Evolutionary conservation across 257 asterid genomes (phyloP), one percentile per base, ranked within the genome.

Genomic region (Solanum piurae): DNA sequence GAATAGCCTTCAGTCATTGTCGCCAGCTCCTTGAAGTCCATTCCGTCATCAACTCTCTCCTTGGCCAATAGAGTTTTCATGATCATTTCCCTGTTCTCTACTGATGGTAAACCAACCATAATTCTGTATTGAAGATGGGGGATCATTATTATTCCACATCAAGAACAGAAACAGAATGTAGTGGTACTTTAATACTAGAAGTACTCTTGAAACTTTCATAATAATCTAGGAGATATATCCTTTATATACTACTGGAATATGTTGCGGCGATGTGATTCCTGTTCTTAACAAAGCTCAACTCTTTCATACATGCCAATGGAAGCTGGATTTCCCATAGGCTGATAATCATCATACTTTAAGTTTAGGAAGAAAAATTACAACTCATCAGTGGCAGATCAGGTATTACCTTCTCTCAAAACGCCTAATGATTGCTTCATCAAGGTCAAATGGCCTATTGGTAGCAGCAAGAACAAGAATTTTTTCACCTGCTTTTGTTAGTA

Each of bases 401-500:
- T 9, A 71, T 16, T 89, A 96, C 98, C 99, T 94, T 93, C 99
- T 91, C 91, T 96, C 97, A 46, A 96, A 95, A 85, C 97, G 98
- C 91, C 99, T 90, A 42, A 96, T 96, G 89, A 95, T 94, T 86
- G 98, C 99, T 91, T 96, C 98, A 86, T 96, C 99, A 3, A 96
- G 98, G 92, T 96, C 99, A 88, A 96, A 95, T 40, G 99, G 98
- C 86, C 99, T 86, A 89, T 96, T 96, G 18, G 99, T 96, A 49
- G 99, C 99, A 75, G 98, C 98, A 60, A 96, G 98, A 87, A 96
- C 99, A 69, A 96, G 94, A 87, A 96, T 96, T 83, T 94, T 92
- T 89, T 93, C 98, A 62, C 98, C 97, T 29, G 98, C 86, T 84
- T 95, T 93, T 29, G 99, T 89, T 83, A 93, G 83, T 77, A 96